Base-by-base conservation (phyloP, 176 grass and related monocot genomes). In the Thinopyrum elongatum region DNA sequence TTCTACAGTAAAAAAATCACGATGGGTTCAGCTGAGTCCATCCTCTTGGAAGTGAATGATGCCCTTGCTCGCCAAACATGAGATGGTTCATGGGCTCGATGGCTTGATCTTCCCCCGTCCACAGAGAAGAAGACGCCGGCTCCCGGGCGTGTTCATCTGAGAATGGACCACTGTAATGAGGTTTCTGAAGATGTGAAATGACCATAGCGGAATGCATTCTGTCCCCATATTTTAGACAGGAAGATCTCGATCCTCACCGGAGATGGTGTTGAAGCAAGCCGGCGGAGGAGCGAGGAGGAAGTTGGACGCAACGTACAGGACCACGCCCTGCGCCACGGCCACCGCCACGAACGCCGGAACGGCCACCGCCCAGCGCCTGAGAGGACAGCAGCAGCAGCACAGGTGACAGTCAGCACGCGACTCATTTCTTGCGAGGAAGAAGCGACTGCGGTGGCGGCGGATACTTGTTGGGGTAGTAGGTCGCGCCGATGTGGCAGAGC, bases 401-500 rank as follows among this genome's bases (percentile, higher is more conserved):
- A 4, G 16, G 16, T 21, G 65, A 68, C 0, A 15, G 63, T 57
- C 0, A 21, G 53, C 4, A 25, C n/a, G 3, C 9, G 53, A 38
- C 19, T 38, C 33, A 5, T 36, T 12, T 61, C 33, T 36, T 1
- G 19, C 31, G 22, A 46, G 63, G 63, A 73, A 42, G 39, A 17
- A 74, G 23, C 38, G 17, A 5, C 4, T 25, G 36, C 70, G n/a
- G 22, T 15, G 71, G 1, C 26, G 38, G 25, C 10, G 9, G 46
- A 4, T 70, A 94, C 94, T 90, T 94, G 88, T 86, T 90, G 26
- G 94, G 92, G 85, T 94, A 94, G 85, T 94, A 94, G 28, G 92
- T 94, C 65, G 92, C 91, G 62, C 90, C 92, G 12, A 94, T 21
- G 78, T 58, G 85, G 57, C 63, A 77, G 80, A 94, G 74, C 76